Conservation (phyloP, 495 filamentous ascomycete genomes). For the Parachaetomium inaequale region DNA sequence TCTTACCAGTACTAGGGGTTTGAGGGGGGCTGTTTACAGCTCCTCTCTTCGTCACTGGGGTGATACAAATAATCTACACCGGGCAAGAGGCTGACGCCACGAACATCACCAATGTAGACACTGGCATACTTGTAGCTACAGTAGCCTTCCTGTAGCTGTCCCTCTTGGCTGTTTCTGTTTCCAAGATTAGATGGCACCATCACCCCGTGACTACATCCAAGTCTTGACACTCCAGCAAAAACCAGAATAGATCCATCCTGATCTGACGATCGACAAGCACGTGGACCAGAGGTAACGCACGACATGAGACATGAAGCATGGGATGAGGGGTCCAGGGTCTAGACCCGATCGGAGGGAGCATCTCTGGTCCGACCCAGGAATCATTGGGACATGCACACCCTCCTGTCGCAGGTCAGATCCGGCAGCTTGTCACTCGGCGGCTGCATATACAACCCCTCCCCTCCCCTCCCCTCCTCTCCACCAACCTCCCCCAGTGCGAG, state of each 20-base stretch:
- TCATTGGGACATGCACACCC: too few relatives aligned
- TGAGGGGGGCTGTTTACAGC: neutral
- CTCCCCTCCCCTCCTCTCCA: neutral
- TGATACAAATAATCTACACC: neutral
- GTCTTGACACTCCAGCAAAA: neutral
- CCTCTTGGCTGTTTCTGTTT: neutral
- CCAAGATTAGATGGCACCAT: neutral
- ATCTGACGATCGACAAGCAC: slow-evolving; percentile 2
- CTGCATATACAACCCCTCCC: neutral
- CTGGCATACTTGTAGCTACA: neutral
- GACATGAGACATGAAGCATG: neutral
- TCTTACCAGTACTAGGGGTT: neutral
- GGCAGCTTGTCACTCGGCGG: too few relatives aligned
- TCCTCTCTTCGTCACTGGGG: neutral
- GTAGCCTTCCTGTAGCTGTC: too few relatives aligned
- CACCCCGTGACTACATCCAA: neutral
- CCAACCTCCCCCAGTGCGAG: neutral
- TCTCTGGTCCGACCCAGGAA: neutral
- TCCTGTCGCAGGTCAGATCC: neutral
- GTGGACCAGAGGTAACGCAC: neutral
- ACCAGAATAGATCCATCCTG: neutral
- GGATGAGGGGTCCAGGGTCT: neutral
- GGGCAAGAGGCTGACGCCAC: neutral
- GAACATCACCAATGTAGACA: neutral
- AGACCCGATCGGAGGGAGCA: neutral